Evolutionary conservation across 1,284 basidiomycete species (phyloP).

Genomic region (Inonotus hispidus): DNA sequence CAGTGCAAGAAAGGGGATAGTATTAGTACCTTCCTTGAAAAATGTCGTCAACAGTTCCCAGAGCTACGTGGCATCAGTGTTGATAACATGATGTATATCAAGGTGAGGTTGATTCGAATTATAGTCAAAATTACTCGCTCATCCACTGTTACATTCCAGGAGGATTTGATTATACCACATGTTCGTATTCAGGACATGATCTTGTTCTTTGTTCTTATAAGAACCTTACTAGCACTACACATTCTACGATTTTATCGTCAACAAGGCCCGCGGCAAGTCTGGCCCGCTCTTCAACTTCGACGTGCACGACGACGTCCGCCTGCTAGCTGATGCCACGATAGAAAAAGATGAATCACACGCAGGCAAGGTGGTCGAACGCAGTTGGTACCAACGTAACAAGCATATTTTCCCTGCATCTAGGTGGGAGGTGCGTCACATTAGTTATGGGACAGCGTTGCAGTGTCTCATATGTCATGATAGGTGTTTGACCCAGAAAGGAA

Average conservation of each 20-base stretch:
- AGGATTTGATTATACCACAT: slow-evolving; percentile 93
- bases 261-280: slow-evolving; percentile 97
- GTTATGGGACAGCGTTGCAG: not conserved
- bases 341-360: slow-evolving; percentile 99
- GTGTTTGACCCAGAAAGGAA: slow-evolving; percentile 90
- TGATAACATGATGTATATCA: slow-evolving; percentile 98
- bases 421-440: slow-evolving; percentile 69
- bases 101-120: slow-evolving; percentile 46
- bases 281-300: slow-evolving; percentile 99
- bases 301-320: slow-evolving; percentile 95
- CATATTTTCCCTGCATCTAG: slow-evolving; percentile 96
- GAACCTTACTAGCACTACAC: slow-evolving; percentile 75
- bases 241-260: slow-evolving; percentile 98
- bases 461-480: slow-evolving; percentile 31
- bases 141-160: slow-evolving; percentile 41
- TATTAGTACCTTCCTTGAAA: slow-evolving; percentile 85
- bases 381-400: slow-evolving; percentile 95
- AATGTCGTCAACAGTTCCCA: slow-evolving; percentile 88
- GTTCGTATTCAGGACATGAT: slow-evolving; percentile 38
- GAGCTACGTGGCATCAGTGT: slow-evolving; percentile 87
- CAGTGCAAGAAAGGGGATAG: slow-evolving; percentile 99
- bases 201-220: slow-evolving; percentile 14
- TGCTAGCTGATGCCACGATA: slow-evolving; percentile 91
- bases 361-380: slow-evolving; percentile 95
- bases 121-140: not conserved